Evolutionary conservation across 2,329 filamentous ascomycete genomes (phyloP).

Genomic region (Amesomyces nigricolor): DNA sequence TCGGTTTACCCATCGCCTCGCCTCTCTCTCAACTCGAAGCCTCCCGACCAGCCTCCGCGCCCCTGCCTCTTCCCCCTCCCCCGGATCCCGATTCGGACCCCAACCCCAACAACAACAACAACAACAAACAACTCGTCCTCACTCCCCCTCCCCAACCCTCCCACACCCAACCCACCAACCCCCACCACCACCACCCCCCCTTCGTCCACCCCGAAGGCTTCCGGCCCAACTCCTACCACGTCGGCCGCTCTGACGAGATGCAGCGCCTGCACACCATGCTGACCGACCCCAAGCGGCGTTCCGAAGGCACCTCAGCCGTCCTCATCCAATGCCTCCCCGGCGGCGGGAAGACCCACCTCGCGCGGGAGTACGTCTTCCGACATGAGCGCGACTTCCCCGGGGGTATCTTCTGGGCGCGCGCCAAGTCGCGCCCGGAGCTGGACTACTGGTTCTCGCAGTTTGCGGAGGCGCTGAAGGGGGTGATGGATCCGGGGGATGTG

Average conservation of each 20-base stretch:
- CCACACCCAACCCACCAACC: not conserved
- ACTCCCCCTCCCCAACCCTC: constrained; percentile 7
- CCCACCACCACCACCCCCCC: constrained; percentile 17
- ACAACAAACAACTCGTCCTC: not conserved
- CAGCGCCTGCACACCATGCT: constrained; percentile 54
- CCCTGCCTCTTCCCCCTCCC: constrained; percentile 1
- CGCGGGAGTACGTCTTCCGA: constrained; percentile 59
- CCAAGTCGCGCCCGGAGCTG: constrained; percentile 53
- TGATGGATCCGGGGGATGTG: constrained; percentile 35
- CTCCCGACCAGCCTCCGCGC: constrained; percentile 5
- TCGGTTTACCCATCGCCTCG: not conserved
- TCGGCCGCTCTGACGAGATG: constrained; percentile 55
- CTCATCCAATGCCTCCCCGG: constrained; percentile 60
- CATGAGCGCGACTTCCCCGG: constrained; percentile 55
- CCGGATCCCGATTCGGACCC: too few relatives aligned
- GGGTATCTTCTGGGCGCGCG: constrained; percentile 65
- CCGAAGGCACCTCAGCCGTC: constrained; percentile 56
- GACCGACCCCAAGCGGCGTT: constrained; percentile 49
- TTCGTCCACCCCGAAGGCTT: constrained; percentile 51
- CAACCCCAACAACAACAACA: not conserved
- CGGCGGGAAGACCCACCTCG: constrained; percentile 63
- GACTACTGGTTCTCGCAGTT: constrained; percentile 62
- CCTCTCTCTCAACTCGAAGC: constrained; percentile 3
- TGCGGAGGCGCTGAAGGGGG: constrained; percentile 47
- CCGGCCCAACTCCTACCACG: constrained; percentile 57